Evolutionary conservation across 2,329 filamentous ascomycete species (phyloP), one percentile per base, ranked within the genome.

Genomic region (Tetracladium maxilliforme): DNA sequence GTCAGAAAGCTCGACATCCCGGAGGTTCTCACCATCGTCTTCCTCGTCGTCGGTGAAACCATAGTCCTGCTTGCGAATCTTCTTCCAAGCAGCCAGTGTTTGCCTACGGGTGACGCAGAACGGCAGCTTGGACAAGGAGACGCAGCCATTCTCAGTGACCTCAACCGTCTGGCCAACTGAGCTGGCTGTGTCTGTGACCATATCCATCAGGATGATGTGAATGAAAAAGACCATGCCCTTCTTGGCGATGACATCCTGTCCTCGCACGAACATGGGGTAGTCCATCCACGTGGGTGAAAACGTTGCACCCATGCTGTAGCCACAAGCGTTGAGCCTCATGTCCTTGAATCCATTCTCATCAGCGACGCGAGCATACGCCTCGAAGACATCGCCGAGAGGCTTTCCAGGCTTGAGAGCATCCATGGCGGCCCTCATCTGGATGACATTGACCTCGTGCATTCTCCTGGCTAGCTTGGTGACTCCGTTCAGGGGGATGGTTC

Each of bases 161-260:
- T 41, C 35, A 9, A 41, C 35, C 10, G 38, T 41, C 25, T 48
- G 43, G 7, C 44, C 44, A 21, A 47, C 32, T 5, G 43, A 47
- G 19, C 41, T 47, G n/a, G 41, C 44, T 8, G 43, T 47, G 30
- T 47, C 42, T 12, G 43, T 47, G 8, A 36, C 42, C 32, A 39
- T 45, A 23, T 47, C 43, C 43, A 47, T 47, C 14, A 47, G 33
- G 25, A 47, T 47, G 18, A 47, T 47, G 30, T 47, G 43, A 17
- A 47, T 45, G 25, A 47, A 47, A 28, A 43, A 47, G 4, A 47
- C 39, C 43, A 47, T 47, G 14, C 41, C 40, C 13, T 26, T 21
- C 33, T 41, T 29, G 7, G 35, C 40, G 19, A 36, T 24, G n/a
- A 36, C 32, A 11, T 29, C 26, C 19, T 35, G 33, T 10, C 33